Conservation (phyloP, 371 early-diverging fungal species). For the Mucor ambiguus region DNA sequence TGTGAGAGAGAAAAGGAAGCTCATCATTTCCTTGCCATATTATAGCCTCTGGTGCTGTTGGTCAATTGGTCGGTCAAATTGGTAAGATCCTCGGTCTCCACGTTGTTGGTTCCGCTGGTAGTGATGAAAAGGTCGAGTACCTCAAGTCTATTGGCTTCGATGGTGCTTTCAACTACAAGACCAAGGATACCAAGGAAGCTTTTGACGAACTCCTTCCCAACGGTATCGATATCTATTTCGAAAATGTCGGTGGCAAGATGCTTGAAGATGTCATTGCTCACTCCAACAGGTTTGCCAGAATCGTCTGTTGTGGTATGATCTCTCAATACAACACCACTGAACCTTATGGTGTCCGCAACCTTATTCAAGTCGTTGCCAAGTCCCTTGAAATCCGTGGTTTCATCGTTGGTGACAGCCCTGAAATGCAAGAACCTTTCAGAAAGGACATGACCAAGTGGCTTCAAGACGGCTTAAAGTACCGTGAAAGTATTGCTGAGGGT, state of each 20-base stretch:
- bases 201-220: conserved; percentile 58
- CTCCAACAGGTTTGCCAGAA: conserved; percentile 59
- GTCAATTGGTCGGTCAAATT: conserved; percentile 67
- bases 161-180: conserved; percentile 87
- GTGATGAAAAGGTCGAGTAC: conserved; percentile 76
- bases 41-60: conserved; percentile 59
- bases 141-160: conserved; percentile 70
- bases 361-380: conserved; percentile 40
- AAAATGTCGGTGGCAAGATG: conserved; percentile 74
- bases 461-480: conserved; percentile 67
- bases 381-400: conserved; percentile 70
- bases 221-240: conserved; percentile 80
- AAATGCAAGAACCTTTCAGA: conserved; percentile 57
- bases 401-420: conserved; percentile 58
- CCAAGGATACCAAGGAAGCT: conserved; percentile 42
- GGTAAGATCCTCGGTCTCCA: conserved; percentile 67
- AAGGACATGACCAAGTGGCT: conserved; percentile 67
- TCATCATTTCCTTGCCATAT: neutral
- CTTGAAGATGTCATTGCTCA: conserved; percentile 62
- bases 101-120: conserved; percentile 84
- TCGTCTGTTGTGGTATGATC: conserved; percentile 69
- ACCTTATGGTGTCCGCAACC: conserved; percentile 36
- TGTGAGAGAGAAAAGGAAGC: neutral
- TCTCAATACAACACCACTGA: conserved; percentile 64
- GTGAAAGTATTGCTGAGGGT: conserved; percentile 71